Base-by-base conservation (phyloP, 106 monocot genomes). In the Dendrobium huoshanense region DNA sequence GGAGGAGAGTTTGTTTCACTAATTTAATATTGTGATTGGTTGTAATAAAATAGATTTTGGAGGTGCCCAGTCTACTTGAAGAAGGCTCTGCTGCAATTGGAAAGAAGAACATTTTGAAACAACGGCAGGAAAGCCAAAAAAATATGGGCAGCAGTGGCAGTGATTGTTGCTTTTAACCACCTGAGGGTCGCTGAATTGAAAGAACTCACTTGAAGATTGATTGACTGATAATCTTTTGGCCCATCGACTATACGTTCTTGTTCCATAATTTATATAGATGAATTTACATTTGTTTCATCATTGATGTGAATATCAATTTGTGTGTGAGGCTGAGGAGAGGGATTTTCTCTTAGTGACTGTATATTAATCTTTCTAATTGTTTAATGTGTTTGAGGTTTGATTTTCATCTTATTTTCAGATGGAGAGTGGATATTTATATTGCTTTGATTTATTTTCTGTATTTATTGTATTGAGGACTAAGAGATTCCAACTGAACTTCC, bases 61-160 rank as follows among this genome's bases (percentile, higher is more conserved):
- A 87, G 68, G 83, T 92, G 79, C 91, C 91, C 55, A 89, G 88
- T 70, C 82, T 92, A 16, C 70, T 89, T 72, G 88, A 82, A 78
- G 91, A 88, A 82, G 91, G 91, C 49, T 89, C 91, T 41, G 44
- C 91, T 41, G 44, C 85, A 31, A 64, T 80, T 18, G 83, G 79
- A 82, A 92, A 92, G 83, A 87, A 81, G 67, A 87, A 83, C 79
- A 85, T 82, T 48, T 58, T 89, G 67, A 89, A 85, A 84, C 87
- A 81, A 81, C 87, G 85, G 77, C 84, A 81, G 47, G 88, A 88
- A 77, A 72, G 55, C 76, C 27, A 80, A 29, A 59, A 81, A 54
- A 80, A 20, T 42, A 67, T 43, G 42, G 74, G 73, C 18, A 67
- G 80, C n/a, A 67, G 83, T 77, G 51, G 87, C 24, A 67, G 83